These are phyloP conservation scores for Bassia scoparia DNA, from an alignment of 148 eudicot genomes.

Conservation along the genomic window DNA sequence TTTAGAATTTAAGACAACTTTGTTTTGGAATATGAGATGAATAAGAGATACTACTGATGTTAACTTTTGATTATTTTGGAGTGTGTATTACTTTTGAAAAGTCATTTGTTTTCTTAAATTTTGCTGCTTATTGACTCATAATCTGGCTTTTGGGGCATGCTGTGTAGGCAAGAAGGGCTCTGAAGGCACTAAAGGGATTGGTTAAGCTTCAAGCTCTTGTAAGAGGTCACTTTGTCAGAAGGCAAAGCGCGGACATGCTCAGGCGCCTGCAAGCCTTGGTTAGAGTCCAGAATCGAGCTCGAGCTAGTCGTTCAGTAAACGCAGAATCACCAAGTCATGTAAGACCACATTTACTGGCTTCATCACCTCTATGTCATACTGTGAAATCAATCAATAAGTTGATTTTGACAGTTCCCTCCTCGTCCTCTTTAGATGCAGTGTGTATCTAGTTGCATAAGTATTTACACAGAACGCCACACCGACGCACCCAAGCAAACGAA, in stretches of 20 bases:
- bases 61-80: conserved; percentile 11
- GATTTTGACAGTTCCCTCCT: neutral
- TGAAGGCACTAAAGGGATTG: conserved; percentile 83
- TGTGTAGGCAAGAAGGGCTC: conserved; percentile 81
- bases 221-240: conserved; percentile 86
- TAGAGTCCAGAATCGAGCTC: conserved; percentile 79
- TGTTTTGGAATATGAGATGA: neutral
- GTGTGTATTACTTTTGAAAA: neutral
- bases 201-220: conserved; percentile 96
- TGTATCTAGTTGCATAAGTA: neutral
- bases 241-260: conserved; percentile 88
- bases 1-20: conserved; percentile 5
- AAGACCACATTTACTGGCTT: conserved; percentile 21
- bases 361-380: neutral
- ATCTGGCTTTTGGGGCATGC: conserved; percentile 14
- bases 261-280: conserved; percentile 90
- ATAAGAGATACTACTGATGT: neutral
- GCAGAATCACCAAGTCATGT: conserved; percentile 49
- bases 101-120: neutral
- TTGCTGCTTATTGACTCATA: neutral
- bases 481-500: neutral
- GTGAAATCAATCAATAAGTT: neutral
- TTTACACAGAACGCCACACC: neutral
- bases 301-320: conserved; percentile 45
- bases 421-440: neutral